Evolutionary conservation across 169 alveolate genomes (phyloP).

Genomic region (Cryptosporidium sp.): DNA sequence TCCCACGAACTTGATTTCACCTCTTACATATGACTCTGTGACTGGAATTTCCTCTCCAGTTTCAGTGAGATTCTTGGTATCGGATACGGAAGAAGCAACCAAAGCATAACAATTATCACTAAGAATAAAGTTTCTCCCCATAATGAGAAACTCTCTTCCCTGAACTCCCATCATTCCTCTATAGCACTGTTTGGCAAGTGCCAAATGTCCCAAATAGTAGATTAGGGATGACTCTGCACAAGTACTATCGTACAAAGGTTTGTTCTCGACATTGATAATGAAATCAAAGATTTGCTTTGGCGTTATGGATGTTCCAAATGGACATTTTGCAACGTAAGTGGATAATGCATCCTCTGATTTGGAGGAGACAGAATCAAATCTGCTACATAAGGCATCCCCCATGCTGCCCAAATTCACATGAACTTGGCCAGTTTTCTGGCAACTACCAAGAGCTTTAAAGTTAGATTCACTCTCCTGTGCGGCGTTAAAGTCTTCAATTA

Average conservation of each 20-base stretch:
- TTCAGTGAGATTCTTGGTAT: constrained; percentile 5
- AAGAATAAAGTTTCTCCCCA: constrained; percentile 39
- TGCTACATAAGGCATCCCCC: constrained; percentile 44
- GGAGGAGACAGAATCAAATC: constrained; percentile 20
- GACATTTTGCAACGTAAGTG: constrained; percentile 38
- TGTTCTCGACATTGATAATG: constrained; percentile 34
- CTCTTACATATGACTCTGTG: constrained; percentile 49
- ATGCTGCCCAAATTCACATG: constrained; percentile 45
- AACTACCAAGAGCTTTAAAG: constrained; percentile 24
- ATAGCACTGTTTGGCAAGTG: constrained; percentile 40
- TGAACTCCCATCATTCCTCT: constrained; percentile 74
- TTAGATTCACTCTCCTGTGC: constrained; percentile 24
- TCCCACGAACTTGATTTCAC: constrained; percentile 39
- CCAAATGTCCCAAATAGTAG: not conserved
- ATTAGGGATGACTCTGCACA: constrained; percentile 53
- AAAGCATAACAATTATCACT: constrained; percentile 39
- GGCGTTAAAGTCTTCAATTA: constrained; percentile 9
- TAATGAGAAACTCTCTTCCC: constrained; percentile 44
- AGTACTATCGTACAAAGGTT: constrained; percentile 53
- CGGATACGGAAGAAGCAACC: constrained; percentile 14
- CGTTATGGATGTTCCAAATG: constrained; percentile 34
- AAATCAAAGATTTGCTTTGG: constrained; percentile 56
- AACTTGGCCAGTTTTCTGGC: not conserved
- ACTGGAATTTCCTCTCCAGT: constrained; percentile 28
- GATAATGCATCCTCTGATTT: not conserved